Evolutionary conservation across 768 basidiomycete species (phyloP), one percentile per base, ranked within the genome.

Genomic region (Xerocomus potaroensis): DNA sequence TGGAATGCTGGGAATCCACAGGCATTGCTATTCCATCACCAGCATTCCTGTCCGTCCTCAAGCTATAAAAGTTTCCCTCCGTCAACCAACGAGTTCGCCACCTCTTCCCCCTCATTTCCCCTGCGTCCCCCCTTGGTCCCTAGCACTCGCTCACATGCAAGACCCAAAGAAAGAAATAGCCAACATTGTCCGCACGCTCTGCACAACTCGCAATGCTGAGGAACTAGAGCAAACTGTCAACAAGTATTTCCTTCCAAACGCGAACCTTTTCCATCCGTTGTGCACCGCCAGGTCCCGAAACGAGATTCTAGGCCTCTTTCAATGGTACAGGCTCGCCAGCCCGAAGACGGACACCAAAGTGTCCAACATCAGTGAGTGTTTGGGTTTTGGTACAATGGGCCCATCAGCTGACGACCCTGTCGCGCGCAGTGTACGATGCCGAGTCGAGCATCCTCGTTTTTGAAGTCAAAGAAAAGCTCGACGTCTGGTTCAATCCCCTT

Each of bases 291-390:
- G 71, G 43, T 82, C 82, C 14, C 71, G 82, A 42, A 74, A 79
- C 15, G 63, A 67, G 16, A 67, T 85, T 22, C 67, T 84, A 3
- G 56, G 79, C 9, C 71, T 84, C 24, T 83, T 78, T 58, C 79
- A 82, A 75, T 84, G 81, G 80, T 81, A 82, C 59, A 78, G 83
- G 41, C 68, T 84, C 27, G 61, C 82, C 58, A 83, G 80, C 11
- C 83, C 82, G 0, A 53, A 61, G 19, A 69, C 76, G 19, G 61
- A 72, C 8, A 53, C 76, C 29, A 50, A 67, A 2, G 67, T 80
- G 3, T 58, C 66, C 8, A 70, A 59, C 44, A 68, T 79, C 46
- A 69, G 79, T 77, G 45, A 65, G 76, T 68, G 24, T 39, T 40
- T 21, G 5, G 15, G 3, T 27, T n/a, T 0, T 23, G 7, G 15